These are phyloP conservation scores for Osmanthus fragrans DNA, from an alignment of 257 asterid species.

Conservation along the genomic window DNA sequence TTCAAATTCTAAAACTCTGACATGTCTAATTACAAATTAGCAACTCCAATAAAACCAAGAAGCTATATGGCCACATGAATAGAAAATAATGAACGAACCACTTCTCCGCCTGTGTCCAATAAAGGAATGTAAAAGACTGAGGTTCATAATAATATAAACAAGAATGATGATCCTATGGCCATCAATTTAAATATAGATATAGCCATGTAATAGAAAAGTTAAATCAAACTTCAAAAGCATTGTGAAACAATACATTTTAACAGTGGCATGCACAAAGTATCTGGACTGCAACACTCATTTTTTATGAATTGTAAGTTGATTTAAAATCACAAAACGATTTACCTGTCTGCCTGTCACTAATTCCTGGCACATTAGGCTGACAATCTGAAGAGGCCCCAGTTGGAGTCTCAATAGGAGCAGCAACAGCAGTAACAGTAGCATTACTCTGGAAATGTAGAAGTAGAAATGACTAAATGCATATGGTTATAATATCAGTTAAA, in stretches of 20 bases:
- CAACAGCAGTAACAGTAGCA: constrained; percentile 28
- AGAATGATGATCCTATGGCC: neutral
- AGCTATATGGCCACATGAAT: neutral
- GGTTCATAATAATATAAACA: neutral
- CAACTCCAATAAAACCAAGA: neutral
- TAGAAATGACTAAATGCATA: neutral
- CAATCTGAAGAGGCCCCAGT: constrained; percentile 25
- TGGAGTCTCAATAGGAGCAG: constrained; percentile 31
- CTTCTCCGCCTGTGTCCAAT: neutral
- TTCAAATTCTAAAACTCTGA: neutral
- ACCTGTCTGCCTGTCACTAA: constrained; percentile 41
- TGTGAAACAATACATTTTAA: neutral
- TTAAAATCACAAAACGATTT: constrained; percentile 14
- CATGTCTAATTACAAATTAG: neutral
- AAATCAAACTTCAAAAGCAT: neutral
- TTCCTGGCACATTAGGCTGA: constrained; percentile 35
- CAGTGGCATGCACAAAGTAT: neutral
- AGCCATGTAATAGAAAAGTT: neutral
- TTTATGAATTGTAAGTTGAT: neutral
- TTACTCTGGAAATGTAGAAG: constrained; percentile 32
- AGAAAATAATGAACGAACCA: neutral
- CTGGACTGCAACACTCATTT: neutral
- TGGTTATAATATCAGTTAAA: constrained; percentile 11
- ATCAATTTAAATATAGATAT: neutral
- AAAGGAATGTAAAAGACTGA: neutral